A percentile compares a stretch with the other conserved stretches of the same genome.
phyloP scores from a whole-genome alignment of 148 eudicot genomes.

The Suaeda aralocaspica region DNA sequence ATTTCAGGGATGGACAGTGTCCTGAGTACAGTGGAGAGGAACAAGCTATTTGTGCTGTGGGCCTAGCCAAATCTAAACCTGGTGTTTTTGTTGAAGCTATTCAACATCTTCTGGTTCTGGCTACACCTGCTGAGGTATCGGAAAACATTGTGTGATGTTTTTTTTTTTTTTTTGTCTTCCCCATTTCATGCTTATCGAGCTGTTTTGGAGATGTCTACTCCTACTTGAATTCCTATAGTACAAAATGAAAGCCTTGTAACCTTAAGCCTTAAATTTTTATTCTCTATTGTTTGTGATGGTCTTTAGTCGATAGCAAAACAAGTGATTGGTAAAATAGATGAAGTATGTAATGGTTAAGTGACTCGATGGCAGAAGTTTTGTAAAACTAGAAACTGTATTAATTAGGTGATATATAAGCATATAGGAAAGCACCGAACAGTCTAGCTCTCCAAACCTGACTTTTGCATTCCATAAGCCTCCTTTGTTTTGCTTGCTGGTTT shows the following conservation, averaged over 20 bases:
- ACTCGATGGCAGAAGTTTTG: neutral
- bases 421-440: too few relatives aligned
- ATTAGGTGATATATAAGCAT: too few relatives aligned
- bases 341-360: neutral
- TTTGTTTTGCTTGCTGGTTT: too few relatives aligned
- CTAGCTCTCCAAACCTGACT: neutral
- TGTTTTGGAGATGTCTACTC: neutral
- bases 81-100: conserved; percentile 94
- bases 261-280: neutral
- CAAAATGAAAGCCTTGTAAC: neutral
- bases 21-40: conserved; percentile 96
- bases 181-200: neutral
- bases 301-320: neutral
- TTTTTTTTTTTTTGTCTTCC: neutral
- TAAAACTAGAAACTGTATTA: too few relatives aligned
- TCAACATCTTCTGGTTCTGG: conserved; percentile 75
- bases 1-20: conserved; percentile 91
- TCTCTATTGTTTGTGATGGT: neutral
- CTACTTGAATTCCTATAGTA: neutral
- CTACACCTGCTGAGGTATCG: conserved; percentile 95
- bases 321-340: neutral
- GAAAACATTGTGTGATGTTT: neutral
- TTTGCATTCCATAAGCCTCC: neutral
- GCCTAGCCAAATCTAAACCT: conserved; percentile 76
- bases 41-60: conserved; percentile 98